A percentile compares a stretch with the other conserved stretches of the same genome.
Evolutionary conservation across 1,284 basidiomycete species (phyloP).

Genomic region (Ceratobasidium sp.): DNA sequence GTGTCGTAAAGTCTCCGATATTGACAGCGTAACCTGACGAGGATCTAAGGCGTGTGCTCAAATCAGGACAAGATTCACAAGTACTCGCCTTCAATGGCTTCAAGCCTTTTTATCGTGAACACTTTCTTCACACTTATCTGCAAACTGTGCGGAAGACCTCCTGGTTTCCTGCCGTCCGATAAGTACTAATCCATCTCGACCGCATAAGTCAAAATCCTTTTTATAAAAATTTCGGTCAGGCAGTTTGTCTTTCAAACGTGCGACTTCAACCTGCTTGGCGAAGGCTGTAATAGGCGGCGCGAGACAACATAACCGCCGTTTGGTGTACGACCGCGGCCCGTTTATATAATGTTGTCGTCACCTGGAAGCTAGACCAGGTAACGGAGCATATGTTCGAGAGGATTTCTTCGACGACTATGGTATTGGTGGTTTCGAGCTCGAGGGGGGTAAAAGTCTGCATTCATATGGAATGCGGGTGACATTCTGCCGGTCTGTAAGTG

Average conservation of each 20-base stretch:
- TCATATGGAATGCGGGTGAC: constrained; percentile 69
- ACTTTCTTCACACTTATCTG: constrained; percentile 66
- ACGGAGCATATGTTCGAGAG: constrained; percentile 65
- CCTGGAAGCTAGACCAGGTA: constrained; percentile 73
- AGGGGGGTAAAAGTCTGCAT: constrained; percentile 70
- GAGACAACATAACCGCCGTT: constrained; percentile 66
- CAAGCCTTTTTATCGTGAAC: constrained; percentile 69
- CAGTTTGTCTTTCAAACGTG: constrained; percentile 68
- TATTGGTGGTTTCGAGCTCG: constrained; percentile 78
- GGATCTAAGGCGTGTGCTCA: too few relatives aligned
- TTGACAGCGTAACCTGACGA: constrained; percentile 78
- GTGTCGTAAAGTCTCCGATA: constrained; percentile 68
- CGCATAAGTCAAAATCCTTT: constrained; percentile 51
- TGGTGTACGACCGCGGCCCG: constrained; percentile 86
- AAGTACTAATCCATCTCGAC: constrained; percentile 51
- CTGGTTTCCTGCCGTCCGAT: constrained; percentile 54
- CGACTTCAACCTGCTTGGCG: constrained; percentile 24
- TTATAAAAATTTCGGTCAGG: constrained; percentile 64
- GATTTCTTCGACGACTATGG: constrained; percentile 63
- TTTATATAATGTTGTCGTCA: constrained; percentile 83
- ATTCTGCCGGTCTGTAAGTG: constrained; percentile 63
- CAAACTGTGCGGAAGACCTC: constrained; percentile 55
- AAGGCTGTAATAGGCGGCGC: constrained; percentile 25
- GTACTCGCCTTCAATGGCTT: constrained; percentile 67
- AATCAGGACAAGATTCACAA: not conserved